Evolutionary conservation across 352 stramenopile species (phyloP), one percentile per base, ranked within the genome.

Genomic region (Globisporangium yorkense): DNA sequence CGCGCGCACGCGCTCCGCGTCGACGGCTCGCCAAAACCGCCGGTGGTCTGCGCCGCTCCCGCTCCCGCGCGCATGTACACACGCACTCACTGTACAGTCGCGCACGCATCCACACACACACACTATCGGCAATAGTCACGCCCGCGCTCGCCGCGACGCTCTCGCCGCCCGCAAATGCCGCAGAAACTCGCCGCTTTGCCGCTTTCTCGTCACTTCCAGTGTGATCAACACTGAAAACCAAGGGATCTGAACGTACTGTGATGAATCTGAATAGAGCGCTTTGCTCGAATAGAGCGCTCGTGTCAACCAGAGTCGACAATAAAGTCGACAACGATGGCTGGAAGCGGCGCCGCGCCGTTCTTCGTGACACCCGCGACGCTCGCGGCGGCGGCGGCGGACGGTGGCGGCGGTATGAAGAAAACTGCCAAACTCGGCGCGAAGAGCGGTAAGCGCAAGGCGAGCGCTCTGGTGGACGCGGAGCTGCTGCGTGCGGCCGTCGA

Each of bases 21-120:
- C 43, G 43, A 24, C 71, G 64, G 80, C 71, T 90, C 78, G 80
- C 80, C 80, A 84, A 85, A 87, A 77, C 75, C 77, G 67, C 71
- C 70, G 77, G 74, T 71, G 66, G 75, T 61, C 70, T 48, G 43
- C 43, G 43, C 43, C 3, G 16, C 43, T 27, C 43, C 43, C n/a
- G 43, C 43, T 31, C 13, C 43, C n/a, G 10, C 40, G 56, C n/a
- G 31, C 2, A 21, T 27, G 37, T 8, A 24, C 41, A 21, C 51
- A 40, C 20, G 43, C 41, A 43, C 27, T 39, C 33, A 13, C 33
- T 39, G 1, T 12, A 10, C 33, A 39, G 33, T 15, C 5, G 33
- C 33, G 33, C 33, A 20, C 24, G 43, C 12, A 24, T 31, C 4
- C 43, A 27, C 9, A 54, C 33, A 15, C 47, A 50, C 47, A 16